A percentile compares a stretch with the other conserved stretches of the same genome.
phyloP scores from a whole-genome alignment of 495 filamentous ascomycete species.

The Parachaetomium inaequale region DNA sequence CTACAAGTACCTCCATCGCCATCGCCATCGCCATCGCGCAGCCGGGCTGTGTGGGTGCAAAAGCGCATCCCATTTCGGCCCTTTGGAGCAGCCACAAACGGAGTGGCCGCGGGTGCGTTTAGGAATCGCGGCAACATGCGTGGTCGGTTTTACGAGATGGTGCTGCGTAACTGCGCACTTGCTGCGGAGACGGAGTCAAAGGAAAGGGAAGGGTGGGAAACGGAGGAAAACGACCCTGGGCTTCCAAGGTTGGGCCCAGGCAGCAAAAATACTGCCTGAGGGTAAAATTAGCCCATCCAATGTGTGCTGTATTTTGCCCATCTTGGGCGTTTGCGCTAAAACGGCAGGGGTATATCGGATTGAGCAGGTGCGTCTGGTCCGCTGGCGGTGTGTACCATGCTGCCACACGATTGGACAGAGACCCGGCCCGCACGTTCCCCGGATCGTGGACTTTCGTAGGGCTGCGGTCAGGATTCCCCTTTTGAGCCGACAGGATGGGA shows the following conservation, averaged over 20 bases:
- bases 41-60: too few relatives aligned
- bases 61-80: too few relatives aligned
- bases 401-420: neutral
- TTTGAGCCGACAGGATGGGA: neutral
- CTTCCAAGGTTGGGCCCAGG: neutral
- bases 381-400: neutral
- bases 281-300: constrained; percentile 19
- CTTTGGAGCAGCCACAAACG: neutral
- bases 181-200: neutral
- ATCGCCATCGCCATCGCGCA: too few relatives aligned
- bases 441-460: constrained; percentile 5
- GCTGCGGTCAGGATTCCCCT: neutral
- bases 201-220: neutral
- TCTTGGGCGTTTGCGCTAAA: neutral
- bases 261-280: neutral
- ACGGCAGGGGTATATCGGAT: neutral
- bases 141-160: constrained; percentile 11
- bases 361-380: neutral
- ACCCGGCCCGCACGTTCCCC: neutral
- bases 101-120: neutral
- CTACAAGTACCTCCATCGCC: too few relatives aligned
- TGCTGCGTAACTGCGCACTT: neutral
- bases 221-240: constrained; percentile 1
- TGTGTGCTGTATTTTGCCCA: constrained; percentile 11
- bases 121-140: neutral